phyloP scores from a whole-genome alignment of 2,329 filamentous ascomycete species.

The Fusarium pseudonygamai region DNA sequence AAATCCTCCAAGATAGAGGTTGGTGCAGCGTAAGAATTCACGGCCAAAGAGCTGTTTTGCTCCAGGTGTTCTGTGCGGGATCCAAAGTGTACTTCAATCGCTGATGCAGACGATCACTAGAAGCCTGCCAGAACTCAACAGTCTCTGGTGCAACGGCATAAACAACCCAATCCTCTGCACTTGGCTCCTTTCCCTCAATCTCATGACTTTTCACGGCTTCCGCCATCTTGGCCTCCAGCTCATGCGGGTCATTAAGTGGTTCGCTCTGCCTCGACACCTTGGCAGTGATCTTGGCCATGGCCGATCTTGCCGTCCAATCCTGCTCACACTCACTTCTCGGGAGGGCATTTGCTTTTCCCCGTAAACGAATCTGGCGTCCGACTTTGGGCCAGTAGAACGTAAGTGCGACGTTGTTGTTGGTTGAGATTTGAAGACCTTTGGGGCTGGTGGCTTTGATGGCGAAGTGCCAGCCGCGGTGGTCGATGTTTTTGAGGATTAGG shows the following conservation, averaged over 20 bases:
- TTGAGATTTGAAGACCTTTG: background rate
- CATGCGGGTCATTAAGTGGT: background rate
- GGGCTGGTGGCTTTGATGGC: slow-evolving; percentile 2
- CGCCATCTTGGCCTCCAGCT: background rate
- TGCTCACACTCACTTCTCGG: background rate
- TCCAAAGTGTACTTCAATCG: background rate
- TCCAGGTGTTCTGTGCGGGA: background rate
- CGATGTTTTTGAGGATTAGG: slow-evolving; percentile 6
- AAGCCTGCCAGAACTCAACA: slow-evolving; percentile 17
- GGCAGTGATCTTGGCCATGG: slow-evolving; percentile 1
- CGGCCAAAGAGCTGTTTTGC: background rate
- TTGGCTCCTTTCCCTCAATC: background rate
- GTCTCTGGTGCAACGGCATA: background rate
- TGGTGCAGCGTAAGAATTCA: accelerated
- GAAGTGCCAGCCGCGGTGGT: slow-evolving; percentile 15
- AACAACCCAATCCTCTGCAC: background rate
- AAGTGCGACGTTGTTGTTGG: background rate
- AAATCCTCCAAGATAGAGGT: no score
- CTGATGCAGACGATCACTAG: slow-evolving; percentile 4
- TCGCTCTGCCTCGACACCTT: slow-evolving; percentile 10
- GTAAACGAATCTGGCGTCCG: background rate
- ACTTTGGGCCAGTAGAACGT: slow-evolving; percentile 16
- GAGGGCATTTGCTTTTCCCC: background rate
- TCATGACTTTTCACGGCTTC: background rate
- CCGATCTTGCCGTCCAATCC: slow-evolving; percentile 5